Evolutionary conservation across 2,329 filamentous ascomycete species (phyloP), one percentile per base, ranked within the genome.

Genomic region (Aspergillus versicolor): DNA sequence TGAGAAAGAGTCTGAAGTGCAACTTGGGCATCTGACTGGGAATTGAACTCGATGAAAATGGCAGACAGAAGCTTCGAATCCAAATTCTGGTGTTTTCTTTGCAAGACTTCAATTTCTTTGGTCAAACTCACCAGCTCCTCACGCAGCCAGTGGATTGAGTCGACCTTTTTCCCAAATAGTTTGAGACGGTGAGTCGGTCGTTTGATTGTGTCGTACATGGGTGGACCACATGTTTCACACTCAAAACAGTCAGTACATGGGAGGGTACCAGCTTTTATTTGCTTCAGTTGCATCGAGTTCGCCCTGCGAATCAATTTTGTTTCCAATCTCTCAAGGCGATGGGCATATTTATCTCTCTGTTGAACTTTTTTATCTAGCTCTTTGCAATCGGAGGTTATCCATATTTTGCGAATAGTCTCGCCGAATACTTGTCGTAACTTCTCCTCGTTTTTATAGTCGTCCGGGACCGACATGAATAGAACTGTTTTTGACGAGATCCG

Each of bases 401-500:
- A 97, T 27, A 96, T 81, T 50, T 87, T 84, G 67, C 86, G 86
- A n/a, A 95, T 91, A 0, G 88, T 82, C 22, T 89, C 81, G 13
- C 92, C 91, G 67, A 97, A 96, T 43, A 95, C 84, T 64, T 88
- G 87, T 57, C 88, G 86, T 51, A 97, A 76, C 60, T 85, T 88
- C 12, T 81, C 80, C 70, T 94, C 88, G 60, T 91, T 85, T 56
- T 92, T 84, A 61, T 93, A 95, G 1, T 85, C 77, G 8, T 86
- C 80, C 0, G 93, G 93, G 0, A 97, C 90, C 1, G 89, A 90
- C 46, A 92, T 89, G 74, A 96, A 91, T 7, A 99, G 83, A 0
- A 97, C 88, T 1, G 92, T 96, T 48, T 91, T 84, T 0, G 92
- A 92, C 2, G 93, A 97, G 34, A 97, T 87, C 48, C 92, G 88